Evolutionary conservation across 179 eudicot genomes (phyloP), one percentile per base, ranked within the genome.

Genomic region (Vitellaria paradoxa): DNA sequence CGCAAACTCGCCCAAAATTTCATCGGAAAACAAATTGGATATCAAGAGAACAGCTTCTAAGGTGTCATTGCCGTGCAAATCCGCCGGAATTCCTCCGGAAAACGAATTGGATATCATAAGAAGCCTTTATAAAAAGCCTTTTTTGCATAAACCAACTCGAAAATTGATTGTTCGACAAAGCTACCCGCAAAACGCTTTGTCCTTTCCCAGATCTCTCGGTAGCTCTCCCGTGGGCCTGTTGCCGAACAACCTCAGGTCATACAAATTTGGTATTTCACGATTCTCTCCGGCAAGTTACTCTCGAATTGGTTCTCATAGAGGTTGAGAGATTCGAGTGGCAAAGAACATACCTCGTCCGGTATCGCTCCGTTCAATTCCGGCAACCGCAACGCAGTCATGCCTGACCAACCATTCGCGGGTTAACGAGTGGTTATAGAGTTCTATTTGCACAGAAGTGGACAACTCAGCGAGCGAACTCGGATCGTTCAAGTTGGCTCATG

Each of bases 391-490:
- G 70, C 21, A 6, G 69, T 79, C 81, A 90, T 68, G 0, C 79
- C 78, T 0, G 26, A 42, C 93, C 89, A 88, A 17, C 93, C 93
- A 0, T 55, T 76, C 81, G 21, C 92, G 88, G 3, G 83, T 56
- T 0, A 91, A 30, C n/a, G 84, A 73, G 91, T 93, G 93, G 26
- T 65, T 73, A 53, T 85, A 93, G 2, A 93, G 85, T 89, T 96
- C 98, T 7, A 89, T 68, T 77, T 92, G 98, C 1, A 84, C 82
- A 0, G 85, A 23, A 21, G 80, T 88, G 9, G 85, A 76, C 46
- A 91, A 79, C 78, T 72, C 85, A 6, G 94, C 87, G 83, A 96
- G 52, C 60, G 81, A 84, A 77, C 85, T 21, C 8, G 23, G 9
- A 5, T 98, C 99, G 7, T 56, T 71, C 4, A 96, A 46, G 1